Base-by-base conservation (phyloP, 2,329 filamentous ascomycete species). In the Phaeosphaeriaceae sp. region DNA sequence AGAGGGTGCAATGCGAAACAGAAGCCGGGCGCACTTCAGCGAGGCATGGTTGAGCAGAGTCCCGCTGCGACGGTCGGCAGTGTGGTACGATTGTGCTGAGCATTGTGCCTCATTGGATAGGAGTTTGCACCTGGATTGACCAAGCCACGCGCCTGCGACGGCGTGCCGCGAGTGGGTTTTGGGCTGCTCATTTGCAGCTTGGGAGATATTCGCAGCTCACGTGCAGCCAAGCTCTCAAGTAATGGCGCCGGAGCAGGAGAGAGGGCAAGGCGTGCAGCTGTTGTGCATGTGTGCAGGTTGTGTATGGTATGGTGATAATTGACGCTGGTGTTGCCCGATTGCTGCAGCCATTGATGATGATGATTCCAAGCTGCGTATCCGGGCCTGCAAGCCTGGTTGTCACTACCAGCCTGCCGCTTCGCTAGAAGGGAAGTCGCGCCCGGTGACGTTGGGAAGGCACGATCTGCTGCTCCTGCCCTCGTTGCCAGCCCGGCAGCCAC, bases 401-500 rank as follows among this genome's bases (percentile, higher is more conserved):
- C 47, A 43, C 56, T 58, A 58, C 26, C 50, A 43, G 50, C 58
- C 54, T 43, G 35, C 35, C 15, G 35, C 35, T 40, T 40, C 35
- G 35, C 35, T 40, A 40, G 35, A 3, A 40, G 49, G 24, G 54
- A 60, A 59, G 61, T 54, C 61, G 58, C 60, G 55, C 63, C 64
- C 60, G 61, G 66, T 70, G 68, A 69, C 68, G 68, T 69, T 67
- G 64, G n/a, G 62, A 61, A 68, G 51, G 52, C 54, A 59, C 64
- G 57, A 55, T 61, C 59, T 66, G 59, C 65, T 59, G 61, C 61
- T 63, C 52, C 48, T 40, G 35, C 35, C 35, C 35, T 40, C 35
- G 35, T 46, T 21, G 43, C 44, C 52, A 23, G 52, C 48, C n/a
- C 48, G 57, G 54, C 63, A 61, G 57, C 59, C 61, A 54, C 52